A percentile compares a stretch with the other conserved stretches of the same genome.
Conservation (phyloP, 257 asterid species). For the Ligustrum vulgare region DNA sequence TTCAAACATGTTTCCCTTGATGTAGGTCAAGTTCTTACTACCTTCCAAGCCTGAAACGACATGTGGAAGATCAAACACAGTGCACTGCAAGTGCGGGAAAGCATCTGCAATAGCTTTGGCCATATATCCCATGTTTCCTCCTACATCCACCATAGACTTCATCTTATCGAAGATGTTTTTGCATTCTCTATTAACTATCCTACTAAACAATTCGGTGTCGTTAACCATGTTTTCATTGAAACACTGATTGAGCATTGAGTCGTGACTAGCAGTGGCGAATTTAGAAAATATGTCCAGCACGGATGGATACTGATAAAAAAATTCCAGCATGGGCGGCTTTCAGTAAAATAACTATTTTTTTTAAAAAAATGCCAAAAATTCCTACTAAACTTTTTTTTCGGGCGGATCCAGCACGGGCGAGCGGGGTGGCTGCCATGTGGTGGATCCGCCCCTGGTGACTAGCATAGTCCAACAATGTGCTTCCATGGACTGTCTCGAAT, state of each 20-base stretch:
- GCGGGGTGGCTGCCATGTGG: too few species aligned
- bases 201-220: constrained; percentile 4
- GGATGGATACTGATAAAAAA: too few species aligned
- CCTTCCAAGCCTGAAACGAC: constrained; percentile 27
- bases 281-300: too few species aligned
- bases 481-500: constrained; percentile 8
- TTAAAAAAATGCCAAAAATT: too few species aligned
- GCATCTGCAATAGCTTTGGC: constrained; percentile 12
- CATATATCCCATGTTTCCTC: not conserved
- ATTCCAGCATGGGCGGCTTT: too few species aligned
- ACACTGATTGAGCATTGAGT: not conserved
- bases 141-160: not conserved
- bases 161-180: constrained; percentile 12
- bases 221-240: constrained; percentile 22
- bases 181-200: not conserved
- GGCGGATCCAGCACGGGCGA: too few species aligned
- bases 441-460: too few species aligned
- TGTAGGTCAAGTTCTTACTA: constrained; percentile 13
- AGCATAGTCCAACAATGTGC: constrained; percentile 11
- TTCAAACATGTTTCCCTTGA: constrained; percentile 25
- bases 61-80: constrained; percentile 30
- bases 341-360: too few species aligned
- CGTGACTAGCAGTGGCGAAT: not conserved
- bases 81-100: constrained; percentile 11
- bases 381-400: too few species aligned